Base-by-base conservation (phyloP, 768 basidiomycete genomes). In the Collybia nuda region DNA sequence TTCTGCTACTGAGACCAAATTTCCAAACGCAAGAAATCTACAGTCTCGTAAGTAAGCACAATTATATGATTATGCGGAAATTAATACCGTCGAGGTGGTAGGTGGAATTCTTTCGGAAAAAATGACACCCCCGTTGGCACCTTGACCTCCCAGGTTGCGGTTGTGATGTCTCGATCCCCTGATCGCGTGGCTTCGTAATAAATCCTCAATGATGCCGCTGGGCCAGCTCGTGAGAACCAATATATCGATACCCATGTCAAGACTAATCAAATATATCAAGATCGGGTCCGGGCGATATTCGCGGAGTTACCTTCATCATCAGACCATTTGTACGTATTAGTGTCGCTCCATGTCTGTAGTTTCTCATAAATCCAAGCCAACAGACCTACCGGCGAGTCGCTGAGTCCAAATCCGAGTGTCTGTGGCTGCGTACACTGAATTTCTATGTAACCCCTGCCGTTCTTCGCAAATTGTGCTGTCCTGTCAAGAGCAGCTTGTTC, bases 181-280 rank as follows among this genome's bases (percentile, higher is more conserved):
- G 32, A 56, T 29, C 62, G 61, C 42, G 24, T 50, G 17, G 59
- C 55, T 57, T 85, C 85, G 56, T 77, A 84, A 61, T 85, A 86
- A 18, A 84, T 83, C 12, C 82, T 69, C 7, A 78, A 18, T 0
- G 83, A 78, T 1, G 84, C 81, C 1, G 81, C 72, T 8, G 85
- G 82, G 0, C 82, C 82, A 0, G 75, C 70, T 6, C 75, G 74
- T 5, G 84, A 84, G 63, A 84, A 83, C 68, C 72, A 78, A 55
- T 81, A 84, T 14, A 83, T 71, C 4, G 81, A 82, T 6, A 83
- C 61, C 83, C 83, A 85, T 0, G 79, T 82, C 36, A 85, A 55
- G 0, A 84, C 84, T 84, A 19, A 59, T 36, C 44, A 52, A 45
- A 52, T 55, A 37, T 56, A 40, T 9, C 21, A 40, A 24, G 21